phyloP scores from a whole-genome alignment of 345 rosid species.

The Heritiera littoralis region DNA sequence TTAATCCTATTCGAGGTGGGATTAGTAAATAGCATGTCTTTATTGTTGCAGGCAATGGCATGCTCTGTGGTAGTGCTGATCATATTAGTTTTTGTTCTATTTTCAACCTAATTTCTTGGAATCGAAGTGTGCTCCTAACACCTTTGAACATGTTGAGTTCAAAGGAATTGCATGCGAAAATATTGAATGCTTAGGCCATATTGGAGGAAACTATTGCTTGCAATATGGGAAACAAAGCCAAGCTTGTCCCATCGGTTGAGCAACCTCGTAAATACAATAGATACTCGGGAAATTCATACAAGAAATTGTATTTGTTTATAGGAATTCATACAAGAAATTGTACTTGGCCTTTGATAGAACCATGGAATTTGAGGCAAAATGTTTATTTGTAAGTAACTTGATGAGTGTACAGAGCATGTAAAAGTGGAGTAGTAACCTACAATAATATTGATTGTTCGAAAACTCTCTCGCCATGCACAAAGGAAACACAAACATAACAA shows the following conservation, averaged over 20 bases:
- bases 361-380: neutral
- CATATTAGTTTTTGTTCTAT: slow-evolving; percentile 39
- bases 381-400: slow-evolving; percentile 17
- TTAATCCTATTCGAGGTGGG: no score
- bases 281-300: neutral
- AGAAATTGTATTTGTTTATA: neutral
- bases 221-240: neutral
- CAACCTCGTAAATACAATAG: slow-evolving; percentile 2
- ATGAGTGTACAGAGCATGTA: neutral
- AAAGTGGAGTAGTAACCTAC: no score
- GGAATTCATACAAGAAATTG: slow-evolving; percentile 10
- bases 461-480: no score
- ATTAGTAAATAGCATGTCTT: neutral
- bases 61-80: slow-evolving; percentile 61
- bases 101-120: slow-evolving; percentile 23
- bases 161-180: slow-evolving; percentile 19
- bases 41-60: slow-evolving; percentile 74
- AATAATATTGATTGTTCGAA: no score
- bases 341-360: neutral
- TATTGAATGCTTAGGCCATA: neutral
- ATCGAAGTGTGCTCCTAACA: neutral
- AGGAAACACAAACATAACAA: no score
- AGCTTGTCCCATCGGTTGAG: neutral
- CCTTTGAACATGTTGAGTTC: slow-evolving; percentile 8
- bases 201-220: neutral